Evolutionary conservation across 1,284 basidiomycete genomes (phyloP).

Genomic region (Cryptococcus sp.): DNA sequence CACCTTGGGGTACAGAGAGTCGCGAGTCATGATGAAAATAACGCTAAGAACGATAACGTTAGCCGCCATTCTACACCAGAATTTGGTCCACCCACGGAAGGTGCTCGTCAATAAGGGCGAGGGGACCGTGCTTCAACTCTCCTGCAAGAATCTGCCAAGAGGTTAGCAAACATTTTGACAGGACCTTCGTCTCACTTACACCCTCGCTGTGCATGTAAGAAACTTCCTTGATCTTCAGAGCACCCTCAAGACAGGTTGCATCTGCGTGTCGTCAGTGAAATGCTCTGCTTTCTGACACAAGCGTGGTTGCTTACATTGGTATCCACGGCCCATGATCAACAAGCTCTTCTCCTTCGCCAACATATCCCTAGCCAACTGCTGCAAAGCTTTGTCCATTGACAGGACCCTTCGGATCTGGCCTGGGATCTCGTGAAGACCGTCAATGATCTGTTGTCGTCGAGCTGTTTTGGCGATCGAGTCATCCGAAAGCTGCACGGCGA

Average conservation of each 20-base stretch:
- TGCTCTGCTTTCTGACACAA: not conserved
- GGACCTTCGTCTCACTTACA: slow-evolving; percentile 40
- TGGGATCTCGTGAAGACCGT: slow-evolving; percentile 87
- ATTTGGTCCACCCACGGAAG: slow-evolving; percentile 63
- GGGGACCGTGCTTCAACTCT: slow-evolving; percentile 97
- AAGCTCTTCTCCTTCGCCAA: slow-evolving; percentile 81
- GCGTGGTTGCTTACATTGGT: slow-evolving; percentile 68
- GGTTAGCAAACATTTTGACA: not conserved
- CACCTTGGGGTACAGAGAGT: slow-evolving; percentile 97
- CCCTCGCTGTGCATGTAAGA: slow-evolving; percentile 87
- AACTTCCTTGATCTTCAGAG: slow-evolving; percentile 99
- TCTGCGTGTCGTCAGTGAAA: slow-evolving; percentile 53
- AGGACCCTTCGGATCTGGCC: slow-evolving; percentile 87
- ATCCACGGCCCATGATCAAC: slow-evolving; percentile 96
- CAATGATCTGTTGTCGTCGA: slow-evolving; percentile 90
- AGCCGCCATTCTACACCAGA: slow-evolving; percentile 1
- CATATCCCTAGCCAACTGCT: slow-evolving; percentile 78
- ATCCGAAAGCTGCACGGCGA: slow-evolving; percentile 95
- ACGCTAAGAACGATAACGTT: slow-evolving; percentile 54
- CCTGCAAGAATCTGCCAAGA: slow-evolving; percentile 76
- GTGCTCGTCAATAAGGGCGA: slow-evolving; percentile 96
- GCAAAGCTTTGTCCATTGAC: slow-evolving; percentile 73
- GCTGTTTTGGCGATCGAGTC: slow-evolving; percentile 91
- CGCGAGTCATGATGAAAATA: slow-evolving; percentile 98
- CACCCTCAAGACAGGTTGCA: slow-evolving; percentile 96